Base-by-base conservation (phyloP, 148 eudicot genomes). In the Rhododendron molle region DNA sequence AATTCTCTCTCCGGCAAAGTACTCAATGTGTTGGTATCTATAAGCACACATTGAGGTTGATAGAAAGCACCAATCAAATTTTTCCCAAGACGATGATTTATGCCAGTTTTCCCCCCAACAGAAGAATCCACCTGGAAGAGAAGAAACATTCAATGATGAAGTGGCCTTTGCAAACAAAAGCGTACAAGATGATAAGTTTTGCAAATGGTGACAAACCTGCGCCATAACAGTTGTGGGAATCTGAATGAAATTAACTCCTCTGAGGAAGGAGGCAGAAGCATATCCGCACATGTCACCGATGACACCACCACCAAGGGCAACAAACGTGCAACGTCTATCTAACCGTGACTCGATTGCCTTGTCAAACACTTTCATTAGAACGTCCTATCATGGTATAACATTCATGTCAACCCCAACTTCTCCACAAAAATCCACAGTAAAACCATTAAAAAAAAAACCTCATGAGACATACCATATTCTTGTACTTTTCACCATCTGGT, bases 201-300 rank as follows among this genome's bases (percentile, higher is more conserved):
- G 65, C 46, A 11, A 81, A 20, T 52, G 44, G 78, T 36, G 26
- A 38, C 85, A 87, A 40, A 95, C 99, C 98, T 97, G 99, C 44
- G 99, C 93, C 99, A 97, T 97, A 54, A 97, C 98, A 80, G 99
- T 97, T 3, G 99, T 97, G 30, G 99, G 99, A 79, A 97, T 95
- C 86, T 97, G 99, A 87, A 97, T 95, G 89, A 97, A 95, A 88
- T 97, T 97, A 54, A 97, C 98, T 83, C 99, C 99, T 52, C 98
- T 94, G n/a, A 97, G 94, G 74, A 92, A 97, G 38, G 98, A 90
- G 34, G 99, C 96, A 69, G 99, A 98, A 60, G 99, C 99, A 95
- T 85, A 95, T 60, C 99, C 98, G 86, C 99, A 97, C 99, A 97
- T 97, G 85, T 97, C 99, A 8, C 99, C 99, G 26, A 97, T 94